A percentile compares a stretch with the other conserved stretches of the same genome.
phyloP scores from a whole-genome alignment of 2,329 filamentous ascomycete genomes.

The Sporothrix humicola region DNA sequence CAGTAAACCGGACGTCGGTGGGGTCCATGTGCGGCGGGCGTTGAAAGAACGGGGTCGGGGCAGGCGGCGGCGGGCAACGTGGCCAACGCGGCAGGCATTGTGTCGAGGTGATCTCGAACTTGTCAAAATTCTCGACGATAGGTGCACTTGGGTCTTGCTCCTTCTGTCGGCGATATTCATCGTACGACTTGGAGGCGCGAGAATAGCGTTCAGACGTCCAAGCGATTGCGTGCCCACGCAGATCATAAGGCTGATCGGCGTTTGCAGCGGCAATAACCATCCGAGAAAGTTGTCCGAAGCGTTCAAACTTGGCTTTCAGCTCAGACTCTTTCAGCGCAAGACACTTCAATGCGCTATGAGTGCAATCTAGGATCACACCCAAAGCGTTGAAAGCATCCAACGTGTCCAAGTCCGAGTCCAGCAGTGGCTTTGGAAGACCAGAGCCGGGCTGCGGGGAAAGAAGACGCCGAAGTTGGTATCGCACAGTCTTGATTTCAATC shows the following conservation, averaged over 20 bases:
- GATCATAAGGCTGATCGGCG: neutral
- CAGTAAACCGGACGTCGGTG: slow-evolving; percentile 4
- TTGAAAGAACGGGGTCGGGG: neutral
- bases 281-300: slow-evolving; percentile 6
- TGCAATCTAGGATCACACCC: slow-evolving; percentile 21
- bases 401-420: slow-evolving; percentile 7
- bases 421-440: slow-evolving; percentile 7
- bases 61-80: neutral
- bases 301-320: neutral
- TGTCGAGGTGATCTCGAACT: slow-evolving; percentile 14
- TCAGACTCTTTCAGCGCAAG: slow-evolving; percentile 16
- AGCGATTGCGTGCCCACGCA: neutral
- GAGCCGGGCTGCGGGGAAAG: slow-evolving; percentile 8
- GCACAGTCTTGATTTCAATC: neutral
- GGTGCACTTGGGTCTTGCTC: neutral
- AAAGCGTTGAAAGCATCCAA: neutral
- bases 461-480: slow-evolving; percentile 16
- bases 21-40: slow-evolving; percentile 10
- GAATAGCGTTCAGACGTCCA: slow-evolving; percentile 12
- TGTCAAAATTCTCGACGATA: slow-evolving; percentile 19
- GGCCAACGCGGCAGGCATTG: neutral
- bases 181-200: neutral
- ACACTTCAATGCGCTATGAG: neutral
- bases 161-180: slow-evolving; percentile 22
- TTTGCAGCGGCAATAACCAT: slow-evolving; percentile 4